Conservation (phyloP, 2,329 filamentous ascomycete species). For the Fonsecaea erecta region DNA sequence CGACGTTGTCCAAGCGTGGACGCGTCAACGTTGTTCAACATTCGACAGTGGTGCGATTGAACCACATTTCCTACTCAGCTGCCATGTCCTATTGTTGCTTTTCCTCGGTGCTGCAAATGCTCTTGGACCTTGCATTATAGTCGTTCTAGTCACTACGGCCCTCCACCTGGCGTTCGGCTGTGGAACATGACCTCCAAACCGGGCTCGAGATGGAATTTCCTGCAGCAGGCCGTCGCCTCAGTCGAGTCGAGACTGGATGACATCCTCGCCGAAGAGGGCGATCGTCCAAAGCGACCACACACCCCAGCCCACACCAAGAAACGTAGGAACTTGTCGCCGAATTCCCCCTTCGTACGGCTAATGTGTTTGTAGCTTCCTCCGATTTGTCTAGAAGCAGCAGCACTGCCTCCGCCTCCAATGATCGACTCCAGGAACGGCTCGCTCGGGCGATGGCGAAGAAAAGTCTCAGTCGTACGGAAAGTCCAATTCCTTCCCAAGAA, state of each 20-base stretch:
- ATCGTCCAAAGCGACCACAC: constrained; percentile 40
- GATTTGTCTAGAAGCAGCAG: constrained; percentile 67
- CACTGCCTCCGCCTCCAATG: constrained; percentile 67
- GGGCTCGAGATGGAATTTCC: constrained; percentile 74
- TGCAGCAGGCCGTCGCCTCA: constrained; percentile 88
- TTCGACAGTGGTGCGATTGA: not conserved
- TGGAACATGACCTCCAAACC: constrained; percentile 41
- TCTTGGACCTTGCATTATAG: not conserved
- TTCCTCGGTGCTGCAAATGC: not conserved
- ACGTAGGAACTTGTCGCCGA: constrained; percentile 49
- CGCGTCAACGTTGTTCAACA: constrained; percentile 24
- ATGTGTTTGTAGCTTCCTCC: constrained; percentile 34
- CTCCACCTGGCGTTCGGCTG: not conserved
- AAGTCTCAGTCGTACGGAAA: constrained; percentile 54
- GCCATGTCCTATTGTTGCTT: constrained; percentile 11
- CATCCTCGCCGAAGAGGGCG: constrained; percentile 81
- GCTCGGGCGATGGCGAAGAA: constrained; percentile 84
- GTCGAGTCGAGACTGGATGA: constrained; percentile 92
- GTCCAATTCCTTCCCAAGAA: constrained; percentile 47
- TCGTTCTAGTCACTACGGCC: not conserved
- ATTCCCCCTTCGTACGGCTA: constrained; percentile 69
- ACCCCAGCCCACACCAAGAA: constrained; percentile 32
- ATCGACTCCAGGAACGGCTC: constrained; percentile 84
- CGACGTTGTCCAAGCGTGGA: constrained; percentile 17
- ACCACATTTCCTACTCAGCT: constrained; percentile 1